Percentiles rank a stretch among this genome's conserved stretches.
These are phyloP conservation scores for Ziziphus jujuba DNA, from an alignment of 306 rosid genomes.

Conservation along the genomic window DNA sequence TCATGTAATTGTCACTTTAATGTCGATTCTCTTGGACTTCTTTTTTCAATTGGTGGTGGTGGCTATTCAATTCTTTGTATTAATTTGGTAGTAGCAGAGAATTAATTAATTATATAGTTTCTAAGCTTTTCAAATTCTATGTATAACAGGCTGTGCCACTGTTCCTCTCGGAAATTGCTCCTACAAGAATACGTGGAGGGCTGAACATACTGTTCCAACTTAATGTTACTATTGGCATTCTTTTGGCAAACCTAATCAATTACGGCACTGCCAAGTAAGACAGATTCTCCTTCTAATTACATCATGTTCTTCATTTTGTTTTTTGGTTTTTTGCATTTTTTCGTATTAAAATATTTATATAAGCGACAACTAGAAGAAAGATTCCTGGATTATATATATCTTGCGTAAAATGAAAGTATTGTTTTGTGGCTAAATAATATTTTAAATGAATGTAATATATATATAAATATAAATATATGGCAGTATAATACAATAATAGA, in stretches of 20 bases:
- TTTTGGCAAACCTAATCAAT: conserved; percentile 78
- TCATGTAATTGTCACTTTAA: no score
- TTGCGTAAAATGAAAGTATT: conserved; percentile 2
- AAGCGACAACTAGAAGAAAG: background rate
- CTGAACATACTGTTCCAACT: conserved; percentile 83
- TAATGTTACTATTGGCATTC: conserved; percentile 78
- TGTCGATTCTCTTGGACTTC: no score
- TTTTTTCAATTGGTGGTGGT: no score
- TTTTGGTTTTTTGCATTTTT: background rate
- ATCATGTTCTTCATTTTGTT: background rate
- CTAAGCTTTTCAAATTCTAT: background rate
- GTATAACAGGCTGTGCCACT: conserved; percentile 80
- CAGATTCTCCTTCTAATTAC: background rate
- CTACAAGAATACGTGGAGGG: conserved; percentile 90
- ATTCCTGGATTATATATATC: background rate
- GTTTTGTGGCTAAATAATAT: background rate
- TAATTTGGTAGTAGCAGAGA: background rate
- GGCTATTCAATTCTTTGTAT: no score
- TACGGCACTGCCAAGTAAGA: conserved; percentile 70
- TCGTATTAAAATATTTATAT: background rate
- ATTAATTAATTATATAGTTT: background rate
- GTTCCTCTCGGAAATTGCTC: conserved; percentile 91
- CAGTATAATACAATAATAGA: no score
- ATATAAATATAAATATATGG: no score
- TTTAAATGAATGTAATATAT: no score